Evolutionary conservation across 495 filamentous ascomycete species (phyloP).

Genomic region (Achaetomiella virescens): DNA sequence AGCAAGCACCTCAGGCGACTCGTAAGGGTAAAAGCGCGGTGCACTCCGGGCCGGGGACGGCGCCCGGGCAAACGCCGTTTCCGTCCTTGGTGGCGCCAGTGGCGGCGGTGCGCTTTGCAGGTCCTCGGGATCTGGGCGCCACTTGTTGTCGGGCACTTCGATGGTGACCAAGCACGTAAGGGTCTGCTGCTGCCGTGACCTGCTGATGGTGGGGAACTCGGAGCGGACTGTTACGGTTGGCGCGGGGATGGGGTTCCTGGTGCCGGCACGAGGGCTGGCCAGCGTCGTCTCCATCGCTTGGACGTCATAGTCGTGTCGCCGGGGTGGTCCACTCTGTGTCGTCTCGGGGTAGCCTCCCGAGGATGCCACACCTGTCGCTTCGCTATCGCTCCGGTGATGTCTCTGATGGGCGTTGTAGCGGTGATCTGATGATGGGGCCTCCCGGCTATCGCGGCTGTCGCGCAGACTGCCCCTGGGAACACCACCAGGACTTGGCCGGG

Average conservation of each 20-base stretch:
- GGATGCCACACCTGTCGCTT: slow-evolving; percentile 65
- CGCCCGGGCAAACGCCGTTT: slow-evolving; percentile 42
- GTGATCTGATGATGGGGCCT: slow-evolving; percentile 51
- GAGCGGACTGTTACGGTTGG: slow-evolving; percentile 89
- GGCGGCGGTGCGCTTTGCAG: slow-evolving; percentile 60
- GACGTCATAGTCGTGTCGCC: slow-evolving; percentile 91
- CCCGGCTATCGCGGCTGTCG: slow-evolving; percentile 51
- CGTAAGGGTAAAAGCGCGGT: slow-evolving; percentile 53
- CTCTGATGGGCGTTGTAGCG: slow-evolving; percentile 55
- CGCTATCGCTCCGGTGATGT: slow-evolving; percentile 66
- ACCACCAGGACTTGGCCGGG: slow-evolving; percentile 27
- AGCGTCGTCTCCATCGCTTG: slow-evolving; percentile 92
- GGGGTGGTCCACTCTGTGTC: slow-evolving; percentile 47
- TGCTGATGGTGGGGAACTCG: slow-evolving; percentile 90
- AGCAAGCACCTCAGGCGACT: slow-evolving; percentile 63
- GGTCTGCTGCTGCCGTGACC: slow-evolving; percentile 89
- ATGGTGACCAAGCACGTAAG: slow-evolving; percentile 92
- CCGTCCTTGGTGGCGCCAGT: slow-evolving; percentile 32
- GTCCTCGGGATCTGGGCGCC: slow-evolving; percentile 81
- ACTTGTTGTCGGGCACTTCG: slow-evolving; percentile 89
- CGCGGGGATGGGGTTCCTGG: slow-evolving; percentile 87
- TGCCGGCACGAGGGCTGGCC: slow-evolving; percentile 62
- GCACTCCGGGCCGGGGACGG: slow-evolving; percentile 47
- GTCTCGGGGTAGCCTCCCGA: slow-evolving; percentile 72
- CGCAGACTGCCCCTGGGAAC: slow-evolving; percentile 32